These are phyloP conservation scores for Amylostereum areolatum DNA, from an alignment of 1,284 basidiomycete genomes.

Conservation along the genomic window DNA sequence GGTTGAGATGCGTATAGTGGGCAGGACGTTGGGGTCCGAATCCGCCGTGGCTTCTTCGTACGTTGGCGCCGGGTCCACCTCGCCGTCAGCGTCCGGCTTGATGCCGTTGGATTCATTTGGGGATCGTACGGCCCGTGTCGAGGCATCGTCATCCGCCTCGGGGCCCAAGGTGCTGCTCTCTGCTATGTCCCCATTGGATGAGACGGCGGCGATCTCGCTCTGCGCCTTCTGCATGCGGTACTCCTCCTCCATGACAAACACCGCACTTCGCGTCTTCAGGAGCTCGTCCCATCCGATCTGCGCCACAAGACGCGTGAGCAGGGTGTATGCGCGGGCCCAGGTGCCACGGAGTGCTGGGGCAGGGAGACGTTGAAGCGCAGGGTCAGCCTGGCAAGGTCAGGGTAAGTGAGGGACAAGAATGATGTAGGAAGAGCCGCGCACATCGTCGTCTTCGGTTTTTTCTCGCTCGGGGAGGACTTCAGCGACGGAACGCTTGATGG, in stretches of 20 bases:
- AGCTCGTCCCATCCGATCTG: conserved; percentile 99
- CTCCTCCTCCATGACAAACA: conserved; percentile 99
- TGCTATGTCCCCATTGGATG: conserved; percentile 16
- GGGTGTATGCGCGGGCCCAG: conserved; percentile 90
- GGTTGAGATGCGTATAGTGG: conserved; percentile 75
- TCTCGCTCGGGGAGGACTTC: conserved; percentile 71
- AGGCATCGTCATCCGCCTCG: conserved; percentile 59
- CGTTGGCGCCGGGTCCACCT: conserved; percentile 12
- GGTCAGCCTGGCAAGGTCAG: conserved; percentile 61
- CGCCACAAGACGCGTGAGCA: conserved; percentile 85
- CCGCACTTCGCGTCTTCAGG: conserved; percentile 85
- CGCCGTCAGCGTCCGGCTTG: conserved; percentile 19
- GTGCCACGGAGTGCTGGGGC: conserved; percentile 93
- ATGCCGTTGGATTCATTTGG: conserved; percentile 25
- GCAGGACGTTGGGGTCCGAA: conserved; percentile 56
- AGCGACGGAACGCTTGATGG: conserved; percentile 79
- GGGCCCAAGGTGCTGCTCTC: conserved; percentile 14
- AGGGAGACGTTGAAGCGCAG: conserved; percentile 87
- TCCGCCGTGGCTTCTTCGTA: background rate
- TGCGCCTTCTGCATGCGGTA: conserved; percentile 85
- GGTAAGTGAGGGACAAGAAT: background rate
- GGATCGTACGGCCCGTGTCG: conserved; percentile 52
- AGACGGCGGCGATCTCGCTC: conserved; percentile 39
- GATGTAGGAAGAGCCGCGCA: conserved; percentile 5
- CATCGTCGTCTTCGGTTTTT: conserved; percentile 84